Evolutionary conservation across 768 basidiomycete genomes (phyloP).

Genomic region (Calocybe indica): DNA sequence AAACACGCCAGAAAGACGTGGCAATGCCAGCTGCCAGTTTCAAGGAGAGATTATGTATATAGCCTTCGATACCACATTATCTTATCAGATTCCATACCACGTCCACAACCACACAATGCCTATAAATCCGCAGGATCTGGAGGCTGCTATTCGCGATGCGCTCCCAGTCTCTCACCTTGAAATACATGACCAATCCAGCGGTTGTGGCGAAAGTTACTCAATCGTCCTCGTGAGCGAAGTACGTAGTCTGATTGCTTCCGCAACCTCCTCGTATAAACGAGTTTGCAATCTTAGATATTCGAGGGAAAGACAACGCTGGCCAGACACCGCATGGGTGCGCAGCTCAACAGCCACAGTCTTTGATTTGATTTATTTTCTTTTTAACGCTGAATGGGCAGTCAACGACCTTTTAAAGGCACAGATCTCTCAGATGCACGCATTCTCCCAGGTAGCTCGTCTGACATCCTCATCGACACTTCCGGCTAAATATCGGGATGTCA

Average conservation of each 20-base stretch:
- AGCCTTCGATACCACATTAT: too few relatives aligned
- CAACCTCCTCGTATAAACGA: background rate
- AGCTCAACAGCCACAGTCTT: background rate
- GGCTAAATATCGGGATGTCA: background rate
- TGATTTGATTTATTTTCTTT: background rate
- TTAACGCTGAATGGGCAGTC: slow-evolving; percentile 35
- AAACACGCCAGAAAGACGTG: too few relatives aligned
- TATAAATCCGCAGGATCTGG: slow-evolving; percentile 48
- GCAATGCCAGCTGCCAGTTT: too few relatives aligned
- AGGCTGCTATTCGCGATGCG: slow-evolving; percentile 55
- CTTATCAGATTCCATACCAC: too few relatives aligned
- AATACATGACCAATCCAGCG: slow-evolving; percentile 72
- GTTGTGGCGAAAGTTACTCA: slow-evolving; percentile 76
- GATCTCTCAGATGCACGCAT: slow-evolving; percentile 81
- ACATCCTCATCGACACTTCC: background rate
- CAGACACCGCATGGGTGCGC: slow-evolving; percentile 63
- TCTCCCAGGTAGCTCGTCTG: slow-evolving; percentile 65
- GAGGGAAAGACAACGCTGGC: slow-evolving; percentile 79
- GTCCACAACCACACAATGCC: slow-evolving; percentile 40
- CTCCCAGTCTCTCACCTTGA: slow-evolving; percentile 64
- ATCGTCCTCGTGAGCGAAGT: slow-evolving; percentile 77
- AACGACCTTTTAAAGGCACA: slow-evolving; percentile 71
- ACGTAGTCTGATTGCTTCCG: slow-evolving; percentile 10
- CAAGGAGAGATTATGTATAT: too few relatives aligned
- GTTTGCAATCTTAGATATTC: slow-evolving; percentile 45